Conservation (phyloP, 306 rosid species). For the Glycine latifolia region DNA sequence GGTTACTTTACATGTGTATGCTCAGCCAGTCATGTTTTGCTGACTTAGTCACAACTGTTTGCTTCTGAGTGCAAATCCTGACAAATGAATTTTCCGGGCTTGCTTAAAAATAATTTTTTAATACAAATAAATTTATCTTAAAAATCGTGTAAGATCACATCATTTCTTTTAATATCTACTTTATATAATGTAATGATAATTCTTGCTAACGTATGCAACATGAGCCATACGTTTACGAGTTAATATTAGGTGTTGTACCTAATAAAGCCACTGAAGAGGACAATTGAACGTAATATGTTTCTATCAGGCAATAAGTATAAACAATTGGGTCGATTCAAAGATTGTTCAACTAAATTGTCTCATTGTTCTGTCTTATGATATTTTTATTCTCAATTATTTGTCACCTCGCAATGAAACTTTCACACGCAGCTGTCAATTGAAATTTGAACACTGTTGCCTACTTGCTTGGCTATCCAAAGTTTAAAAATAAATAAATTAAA, state of each 20-base stretch:
- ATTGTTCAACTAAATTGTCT: background rate
- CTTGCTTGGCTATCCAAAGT: constrained; percentile 26
- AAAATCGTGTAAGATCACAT: background rate
- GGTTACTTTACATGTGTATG: constrained; percentile 3
- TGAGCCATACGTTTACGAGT: background rate
- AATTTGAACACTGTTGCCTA: constrained; percentile 13
- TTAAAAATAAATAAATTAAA: background rate
- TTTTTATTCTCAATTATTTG: background rate
- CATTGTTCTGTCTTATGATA: background rate
- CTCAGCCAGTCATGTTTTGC: background rate
- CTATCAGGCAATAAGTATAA: background rate
- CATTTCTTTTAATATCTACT: background rate
- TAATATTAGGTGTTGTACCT: background rate
- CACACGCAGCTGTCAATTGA: constrained; percentile 44
- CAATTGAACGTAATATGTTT: background rate
- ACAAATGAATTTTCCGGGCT: background rate
- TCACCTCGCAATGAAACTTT: constrained; percentile 29
- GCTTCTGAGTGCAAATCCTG: background rate
- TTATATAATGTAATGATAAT: background rate
- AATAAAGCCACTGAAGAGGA: constrained; percentile 6
- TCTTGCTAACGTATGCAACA: background rate
- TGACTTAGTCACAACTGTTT: background rate
- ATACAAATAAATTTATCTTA: background rate
- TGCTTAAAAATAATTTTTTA: background rate
- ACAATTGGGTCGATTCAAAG: background rate